These are phyloP conservation scores for Metschnikowia orientalis DNA, from an alignment of 805 yeast species.

Conservation along the genomic window DNA sequence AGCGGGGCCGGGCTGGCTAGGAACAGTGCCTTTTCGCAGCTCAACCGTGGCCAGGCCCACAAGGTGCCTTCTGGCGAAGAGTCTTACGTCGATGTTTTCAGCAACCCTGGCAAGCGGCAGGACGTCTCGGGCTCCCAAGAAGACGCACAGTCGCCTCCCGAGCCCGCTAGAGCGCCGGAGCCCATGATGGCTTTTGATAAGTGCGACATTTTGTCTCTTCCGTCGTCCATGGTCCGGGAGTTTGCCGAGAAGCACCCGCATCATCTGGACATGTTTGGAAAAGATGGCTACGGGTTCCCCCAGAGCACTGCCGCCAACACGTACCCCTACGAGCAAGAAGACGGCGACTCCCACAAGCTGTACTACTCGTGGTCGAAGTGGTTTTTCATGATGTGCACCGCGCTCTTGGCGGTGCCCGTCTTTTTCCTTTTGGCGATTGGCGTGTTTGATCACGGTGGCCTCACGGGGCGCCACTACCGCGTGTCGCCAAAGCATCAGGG, in stretches of 20 bases:
- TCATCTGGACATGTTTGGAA: conserved; percentile 8
- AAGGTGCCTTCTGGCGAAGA: too few relatives aligned
- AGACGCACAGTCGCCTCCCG: too few relatives aligned
- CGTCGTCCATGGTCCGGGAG: conserved; percentile 14
- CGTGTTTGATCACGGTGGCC: conserved; percentile 28
- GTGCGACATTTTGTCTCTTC: conserved; percentile 6
- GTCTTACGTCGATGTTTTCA: too few relatives aligned
- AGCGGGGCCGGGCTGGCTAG: too few relatives aligned
- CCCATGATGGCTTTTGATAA: too few relatives aligned
- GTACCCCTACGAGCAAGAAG: not conserved
- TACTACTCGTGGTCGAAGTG: conserved; percentile 19
- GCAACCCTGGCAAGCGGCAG: too few relatives aligned
- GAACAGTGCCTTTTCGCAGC: too few relatives aligned
- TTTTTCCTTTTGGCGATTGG: conserved; percentile 35
- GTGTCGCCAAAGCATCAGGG: conserved; percentile 4
- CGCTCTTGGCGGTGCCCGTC: conserved; percentile 36
- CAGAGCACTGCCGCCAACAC: conserved; percentile 1
- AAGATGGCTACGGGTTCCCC: not conserved
- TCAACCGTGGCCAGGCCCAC: too few relatives aligned
- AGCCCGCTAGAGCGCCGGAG: too few relatives aligned
- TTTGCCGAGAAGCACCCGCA: conserved; percentile 6
- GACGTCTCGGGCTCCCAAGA: too few relatives aligned
- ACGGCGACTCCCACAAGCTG: not conserved
- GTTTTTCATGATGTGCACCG: conserved; percentile 26
- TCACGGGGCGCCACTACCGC: conserved; percentile 13